Conservation (phyloP, 1,284 basidiomycete genomes). For the Tylopilus sp. region DNA sequence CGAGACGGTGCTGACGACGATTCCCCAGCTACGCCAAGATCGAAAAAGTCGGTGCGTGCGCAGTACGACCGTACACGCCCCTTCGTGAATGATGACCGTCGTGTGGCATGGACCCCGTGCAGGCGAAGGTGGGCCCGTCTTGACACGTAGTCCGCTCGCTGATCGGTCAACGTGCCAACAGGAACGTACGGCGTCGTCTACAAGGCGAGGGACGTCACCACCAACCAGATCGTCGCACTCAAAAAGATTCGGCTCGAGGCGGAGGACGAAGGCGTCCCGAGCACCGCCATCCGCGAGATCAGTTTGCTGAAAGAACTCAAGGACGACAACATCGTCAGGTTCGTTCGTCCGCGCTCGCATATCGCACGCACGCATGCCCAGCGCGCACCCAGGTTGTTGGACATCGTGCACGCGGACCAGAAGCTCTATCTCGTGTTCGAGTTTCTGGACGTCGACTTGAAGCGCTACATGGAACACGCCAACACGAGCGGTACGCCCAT, state of each 20-base stretch:
- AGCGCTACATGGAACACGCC: slow-evolving; percentile 90
- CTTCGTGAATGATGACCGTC: slow-evolving; percentile 17
- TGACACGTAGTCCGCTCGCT: not conserved
- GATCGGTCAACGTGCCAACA: slow-evolving; percentile 33
- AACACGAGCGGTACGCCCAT: slow-evolving; percentile 69
- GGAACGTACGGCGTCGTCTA: slow-evolving; percentile 99
- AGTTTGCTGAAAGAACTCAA: slow-evolving; percentile 94
- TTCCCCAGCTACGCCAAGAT: slow-evolving; percentile 57
- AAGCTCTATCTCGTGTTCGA: slow-evolving; percentile 98
- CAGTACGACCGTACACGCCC: slow-evolving; percentile 10
- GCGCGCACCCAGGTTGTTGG: slow-evolving; percentile 64
- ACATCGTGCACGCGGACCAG: slow-evolving; percentile 96
- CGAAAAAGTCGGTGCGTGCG: slow-evolving; percentile 67
- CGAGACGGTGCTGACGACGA: slow-evolving; percentile 17
- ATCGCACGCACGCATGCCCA: slow-evolving; percentile 17
- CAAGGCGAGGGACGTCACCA: slow-evolving; percentile 75
- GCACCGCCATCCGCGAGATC: slow-evolving; percentile 96
- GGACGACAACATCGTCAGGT: slow-evolving; percentile 93
- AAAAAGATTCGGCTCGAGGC: slow-evolving; percentile 99
- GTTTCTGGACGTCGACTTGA: slow-evolving; percentile 90
- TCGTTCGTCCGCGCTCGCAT: slow-evolving; percentile 6
- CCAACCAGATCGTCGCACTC: slow-evolving; percentile 79
- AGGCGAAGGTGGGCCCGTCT: slow-evolving; percentile 51
- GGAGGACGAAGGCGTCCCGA: slow-evolving; percentile 96
- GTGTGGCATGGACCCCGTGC: slow-evolving; percentile 24